Base-by-base conservation (phyloP, 768 basidiomycete genomes). In the Rhizopogon sp. region DNA sequence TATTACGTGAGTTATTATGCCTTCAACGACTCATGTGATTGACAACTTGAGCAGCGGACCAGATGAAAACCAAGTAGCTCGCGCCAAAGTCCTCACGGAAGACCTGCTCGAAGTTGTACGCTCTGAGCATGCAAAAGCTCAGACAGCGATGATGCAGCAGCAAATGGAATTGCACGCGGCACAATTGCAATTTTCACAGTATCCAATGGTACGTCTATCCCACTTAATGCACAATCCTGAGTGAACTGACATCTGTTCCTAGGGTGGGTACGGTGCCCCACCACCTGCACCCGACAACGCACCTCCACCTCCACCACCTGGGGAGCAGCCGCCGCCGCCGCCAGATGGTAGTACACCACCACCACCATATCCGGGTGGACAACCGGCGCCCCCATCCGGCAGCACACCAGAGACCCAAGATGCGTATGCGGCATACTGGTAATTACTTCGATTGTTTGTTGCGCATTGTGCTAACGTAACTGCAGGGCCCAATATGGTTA, bases 81-180 rank as follows among this genome's bases (percentile, higher is more conserved):
- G 90, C 43, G 95, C 94, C 3, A 91, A 91, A 70, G 85, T 84
- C 6, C 73, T 95, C 28, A 92, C 93, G 1, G 90, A 94, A 60
- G 94, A 98, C 65, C 80, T 98, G 2, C 79, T 96, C 9, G 79
- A 87, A 39, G 93, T 97, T n/a, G 91, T 98, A 8, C 81, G 81
- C 16, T 78, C 83, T 58, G 93, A 98, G 67, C 92, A 94, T 65
- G 84, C 80, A 28, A 96, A 98, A 70, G 87, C 93, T 52, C 79
- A 81, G 57, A 61, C 74, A 3, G 66, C 80, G 11, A 68, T 88
- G 5, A 76, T 78, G 50, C 88, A 89, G 51, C 88, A 91, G 67
- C 90, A 92, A 70, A 87, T 89, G 86, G 90, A 92, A 63, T 76
- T 91, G 28, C 90, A 91, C 58, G 87, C 90, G 67, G 88, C 87